phyloP scores from a whole-genome alignment of 306 rosid species.

The Castanea sativa region DNA sequence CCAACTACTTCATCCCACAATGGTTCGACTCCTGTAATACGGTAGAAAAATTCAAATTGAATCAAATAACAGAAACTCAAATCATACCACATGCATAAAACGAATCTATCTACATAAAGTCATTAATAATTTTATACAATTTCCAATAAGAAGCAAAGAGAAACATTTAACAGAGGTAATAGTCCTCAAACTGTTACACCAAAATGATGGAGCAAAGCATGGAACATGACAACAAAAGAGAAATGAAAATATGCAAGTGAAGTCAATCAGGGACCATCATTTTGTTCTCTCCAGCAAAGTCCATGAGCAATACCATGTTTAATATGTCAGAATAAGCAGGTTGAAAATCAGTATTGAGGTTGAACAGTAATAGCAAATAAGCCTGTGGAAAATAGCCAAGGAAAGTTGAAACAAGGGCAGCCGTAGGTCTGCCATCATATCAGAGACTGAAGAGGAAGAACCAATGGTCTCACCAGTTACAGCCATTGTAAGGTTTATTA shows the following conservation, averaged over 20 bases:
- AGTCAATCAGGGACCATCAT: neutral
- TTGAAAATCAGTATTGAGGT: neutral
- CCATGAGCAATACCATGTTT: neutral
- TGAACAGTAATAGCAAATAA: neutral
- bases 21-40: constrained; percentile 78
- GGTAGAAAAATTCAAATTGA: constrained; percentile 5
- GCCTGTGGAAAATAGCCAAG: neutral
- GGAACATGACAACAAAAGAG: neutral
- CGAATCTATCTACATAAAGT: neutral
- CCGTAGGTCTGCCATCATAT: neutral
- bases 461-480: neutral
- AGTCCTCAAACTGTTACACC: neutral
- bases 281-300: neutral
- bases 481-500: neutral
- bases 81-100: neutral
- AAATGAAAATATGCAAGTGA: neutral
- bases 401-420: neutral
- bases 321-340: neutral
- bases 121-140: neutral
- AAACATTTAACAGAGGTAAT: neutral
- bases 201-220: neutral
- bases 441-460: neutral
- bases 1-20: constrained; percentile 90
- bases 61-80: neutral
- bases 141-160: neutral